Base-by-base conservation (phyloP, 2,329 filamentous ascomycete species). In the Botrytis byssoidea region DNA sequence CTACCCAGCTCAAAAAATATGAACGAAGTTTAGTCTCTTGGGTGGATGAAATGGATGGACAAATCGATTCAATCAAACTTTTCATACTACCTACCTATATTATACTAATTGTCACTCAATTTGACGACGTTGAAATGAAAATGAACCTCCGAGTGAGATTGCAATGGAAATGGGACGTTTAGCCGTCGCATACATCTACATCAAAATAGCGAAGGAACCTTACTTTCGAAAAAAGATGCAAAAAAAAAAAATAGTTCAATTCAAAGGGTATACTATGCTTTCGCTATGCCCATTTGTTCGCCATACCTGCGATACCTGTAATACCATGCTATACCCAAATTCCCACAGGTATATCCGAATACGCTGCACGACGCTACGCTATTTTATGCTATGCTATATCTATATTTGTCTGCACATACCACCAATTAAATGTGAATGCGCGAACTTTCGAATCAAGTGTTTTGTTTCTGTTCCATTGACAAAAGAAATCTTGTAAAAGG, bases 401-500 rank as follows among this genome's bases (percentile, higher is more conserved):
- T 48, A n/a, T 51, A 66, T n/a, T 46, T 46, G n/a, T n/a, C 51
- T 57, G 51, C n/a, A 57, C 51, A n/a, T 14, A 32, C n/a, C n/a
- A 55, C n/a, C 6, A 12, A 6, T 16, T 55, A 22, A 32, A 22
- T 14, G 32, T 66, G 44, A 35, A 46, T 32, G 63, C 44, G 35
- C 32, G 14, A 67, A 51, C 32, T 12, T n/a, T 67, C 32, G 7
- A 51, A 37, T 9, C 64, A 42, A 18, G 25, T n/a, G 44, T n/a
- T n/a, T n/a, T n/a, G 32, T 10, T n/a, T 48, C 46, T 48, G 46
- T 10, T n/a, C 64, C 22, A 40, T 40, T 18, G 35, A 63, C 35
- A 55, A 68, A 68, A 40, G 65, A 68, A 68, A 68, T 68, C 65
- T 68, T 68, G 65, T 68, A 67, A 67, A 55, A 55, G 29, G 44